Conservation (phyloP, 78 protist genomes). For the Dictyostelium intermedium region DNA sequence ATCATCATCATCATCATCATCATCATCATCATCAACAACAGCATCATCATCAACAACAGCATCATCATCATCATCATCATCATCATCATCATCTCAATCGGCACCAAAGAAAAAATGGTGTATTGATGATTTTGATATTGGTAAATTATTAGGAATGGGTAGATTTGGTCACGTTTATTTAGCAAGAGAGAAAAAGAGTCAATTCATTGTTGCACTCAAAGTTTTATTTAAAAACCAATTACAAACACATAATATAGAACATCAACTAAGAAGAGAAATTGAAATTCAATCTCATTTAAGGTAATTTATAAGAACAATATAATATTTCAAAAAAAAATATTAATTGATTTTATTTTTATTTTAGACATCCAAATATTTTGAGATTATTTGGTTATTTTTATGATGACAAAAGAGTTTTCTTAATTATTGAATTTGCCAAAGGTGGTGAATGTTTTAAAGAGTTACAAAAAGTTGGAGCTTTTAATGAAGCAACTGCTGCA, state of each 20-base stretch:
- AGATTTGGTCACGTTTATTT: constrained; percentile 96
- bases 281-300: constrained; percentile 96
- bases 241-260: constrained; percentile 80
- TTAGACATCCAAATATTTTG: constrained; percentile 95
- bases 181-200: constrained; percentile 93
- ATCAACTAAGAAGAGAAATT: constrained; percentile 96
- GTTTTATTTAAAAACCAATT: constrained; percentile 94
- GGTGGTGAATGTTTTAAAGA: constrained; percentile 96
- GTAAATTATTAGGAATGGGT: constrained; percentile 96
- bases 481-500: constrained; percentile 84
- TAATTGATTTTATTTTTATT: background rate
- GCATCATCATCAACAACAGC: background rate
- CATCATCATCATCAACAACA: background rate
- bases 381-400: constrained; percentile 96
- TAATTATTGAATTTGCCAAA: constrained; percentile 97
- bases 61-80: background rate
- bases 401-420: constrained; percentile 93
- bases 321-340: background rate
- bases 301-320: no score
- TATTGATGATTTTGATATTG: constrained; percentile 85
- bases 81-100: background rate
- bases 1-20: background rate
- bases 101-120: constrained; percentile 53
- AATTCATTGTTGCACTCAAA: constrained; percentile 96
- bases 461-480: constrained; percentile 65